Conservation (phyloP, 2,329 filamentous ascomycete genomes). For the Ceratocystiopsis minuta region DNA sequence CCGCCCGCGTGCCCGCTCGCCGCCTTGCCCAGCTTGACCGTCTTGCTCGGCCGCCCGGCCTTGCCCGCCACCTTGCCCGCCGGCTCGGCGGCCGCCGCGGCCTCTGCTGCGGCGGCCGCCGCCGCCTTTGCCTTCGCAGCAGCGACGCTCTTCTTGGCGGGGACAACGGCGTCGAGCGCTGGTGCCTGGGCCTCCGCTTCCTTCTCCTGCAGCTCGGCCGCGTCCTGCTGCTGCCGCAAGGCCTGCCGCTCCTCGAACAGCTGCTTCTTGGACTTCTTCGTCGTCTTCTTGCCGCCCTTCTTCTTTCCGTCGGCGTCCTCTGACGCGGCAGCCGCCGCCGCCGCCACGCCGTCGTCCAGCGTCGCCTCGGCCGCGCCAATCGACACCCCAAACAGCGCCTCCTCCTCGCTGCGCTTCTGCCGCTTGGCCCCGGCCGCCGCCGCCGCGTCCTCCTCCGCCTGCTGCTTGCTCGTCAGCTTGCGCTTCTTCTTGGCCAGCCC, state of each 20-base stretch:
- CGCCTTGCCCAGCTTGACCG: no score
- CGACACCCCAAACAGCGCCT: conserved; percentile 43
- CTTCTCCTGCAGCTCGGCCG: conserved; percentile 16
- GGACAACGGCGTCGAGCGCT: conserved; percentile 11
- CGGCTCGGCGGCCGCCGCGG: no score
- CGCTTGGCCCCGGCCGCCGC: conserved; percentile 57
- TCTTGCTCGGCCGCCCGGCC: no score
- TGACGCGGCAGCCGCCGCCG: conserved; percentile 32
- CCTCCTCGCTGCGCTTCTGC: conserved; percentile 54
- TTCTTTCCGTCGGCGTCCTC: conserved; percentile 22
- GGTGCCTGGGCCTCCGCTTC: conserved; percentile 9
- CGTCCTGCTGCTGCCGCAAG: conserved; percentile 33
- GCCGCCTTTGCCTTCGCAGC: not conserved
- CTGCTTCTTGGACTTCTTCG: conserved; percentile 64
- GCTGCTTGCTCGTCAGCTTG: conserved; percentile 30
- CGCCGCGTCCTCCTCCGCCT: conserved; percentile 29
- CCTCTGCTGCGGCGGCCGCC: not conserved
- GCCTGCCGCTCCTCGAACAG: conserved; percentile 49
- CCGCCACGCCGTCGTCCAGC: conserved; percentile 21
- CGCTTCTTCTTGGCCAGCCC: conserved; percentile 38
- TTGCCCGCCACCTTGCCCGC: no score
- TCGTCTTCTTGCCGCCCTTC: conserved; percentile 50
- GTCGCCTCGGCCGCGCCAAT: conserved; percentile 29
- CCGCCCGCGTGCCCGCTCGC: conserved; percentile 9
- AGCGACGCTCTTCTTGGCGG: no score